Percentiles rank a stretch among this genome's conserved stretches.
Conservation (phyloP, 441 rosid genomes). For the Raphanus hybrid region DNA sequence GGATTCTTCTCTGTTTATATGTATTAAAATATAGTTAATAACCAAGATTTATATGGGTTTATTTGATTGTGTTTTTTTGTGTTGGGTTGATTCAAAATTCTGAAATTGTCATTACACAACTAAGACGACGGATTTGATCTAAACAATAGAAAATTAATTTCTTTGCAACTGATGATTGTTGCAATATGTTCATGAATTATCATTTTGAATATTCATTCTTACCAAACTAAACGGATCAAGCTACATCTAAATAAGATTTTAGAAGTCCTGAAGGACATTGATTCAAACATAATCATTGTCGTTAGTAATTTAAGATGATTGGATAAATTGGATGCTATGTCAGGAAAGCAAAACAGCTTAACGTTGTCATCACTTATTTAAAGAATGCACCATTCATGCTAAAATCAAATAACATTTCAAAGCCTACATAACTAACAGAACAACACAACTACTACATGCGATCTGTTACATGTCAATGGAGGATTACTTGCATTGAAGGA, state of each 20-base stretch:
- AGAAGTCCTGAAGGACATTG: not conserved
- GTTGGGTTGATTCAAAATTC: not conserved
- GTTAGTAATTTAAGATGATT: not conserved
- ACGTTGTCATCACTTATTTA: no score
- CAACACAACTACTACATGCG: not conserved
- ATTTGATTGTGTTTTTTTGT: not conserved
- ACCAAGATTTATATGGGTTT: conserved; percentile 16
- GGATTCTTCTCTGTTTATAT: conserved; percentile 19
- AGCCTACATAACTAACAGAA: not conserved
- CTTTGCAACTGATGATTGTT: not conserved
- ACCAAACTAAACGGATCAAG: not conserved
- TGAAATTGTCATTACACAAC: conserved; percentile 7
- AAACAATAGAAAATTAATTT: not conserved
- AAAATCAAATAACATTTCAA: not conserved
- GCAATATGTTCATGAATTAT: not conserved
- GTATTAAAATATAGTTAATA: conserved; percentile 24
- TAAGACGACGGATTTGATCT: not conserved
- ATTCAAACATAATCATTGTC: not conserved
- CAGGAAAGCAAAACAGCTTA: not conserved
- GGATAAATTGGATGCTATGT: not conserved
- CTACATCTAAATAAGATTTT: not conserved
- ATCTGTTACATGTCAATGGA: not conserved
- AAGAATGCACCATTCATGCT: not conserved
- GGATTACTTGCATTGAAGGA: not conserved
- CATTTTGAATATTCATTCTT: not conserved